A percentile compares a stretch with the other conserved stretches of the same genome.
Evolutionary conservation across 768 basidiomycete genomes (phyloP).

Genomic region (Strobilomyces echinocephalus): DNA sequence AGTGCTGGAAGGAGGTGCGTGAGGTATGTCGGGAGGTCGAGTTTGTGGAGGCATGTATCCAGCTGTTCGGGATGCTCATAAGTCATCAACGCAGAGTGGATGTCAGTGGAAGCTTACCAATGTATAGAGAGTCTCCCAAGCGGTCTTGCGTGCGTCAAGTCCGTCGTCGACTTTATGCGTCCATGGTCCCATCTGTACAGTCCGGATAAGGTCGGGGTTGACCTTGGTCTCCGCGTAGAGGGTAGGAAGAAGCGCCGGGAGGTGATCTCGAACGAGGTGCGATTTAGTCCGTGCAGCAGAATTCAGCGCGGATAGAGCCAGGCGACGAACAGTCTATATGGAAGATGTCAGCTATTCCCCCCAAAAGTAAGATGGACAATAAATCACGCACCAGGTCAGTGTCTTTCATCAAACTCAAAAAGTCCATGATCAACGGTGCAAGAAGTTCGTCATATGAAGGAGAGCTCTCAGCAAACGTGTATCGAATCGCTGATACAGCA

Average conservation of each 20-base stretch:
- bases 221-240: conserved; percentile 83
- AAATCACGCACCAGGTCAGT: conserved; percentile 63
- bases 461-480: conserved; percentile 83
- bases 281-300: conserved; percentile 95
- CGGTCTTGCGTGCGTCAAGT: conserved; percentile 92
- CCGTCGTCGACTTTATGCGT: conserved; percentile 97
- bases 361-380: neutral
- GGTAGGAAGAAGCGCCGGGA: conserved; percentile 67
- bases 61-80: conserved; percentile 43
- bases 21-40: conserved; percentile 86
- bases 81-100: neutral
- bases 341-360: neutral
- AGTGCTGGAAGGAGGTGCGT: conserved; percentile 77
- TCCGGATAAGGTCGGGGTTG: conserved; percentile 75
- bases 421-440: conserved; percentile 82
- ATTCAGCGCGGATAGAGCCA: conserved; percentile 87
- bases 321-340: conserved; percentile 76
- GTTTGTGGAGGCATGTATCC: conserved; percentile 83
- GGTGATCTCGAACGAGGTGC: conserved; percentile 82
- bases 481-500: conserved; percentile 88
- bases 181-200: conserved; percentile 97
- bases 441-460: conserved; percentile 87
- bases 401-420: conserved; percentile 88
- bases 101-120: conserved; percentile 50
- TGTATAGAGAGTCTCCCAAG: conserved; percentile 96